Evolutionary conservation across 768 basidiomycete genomes (phyloP).

Genomic region (Russula compacta): DNA sequence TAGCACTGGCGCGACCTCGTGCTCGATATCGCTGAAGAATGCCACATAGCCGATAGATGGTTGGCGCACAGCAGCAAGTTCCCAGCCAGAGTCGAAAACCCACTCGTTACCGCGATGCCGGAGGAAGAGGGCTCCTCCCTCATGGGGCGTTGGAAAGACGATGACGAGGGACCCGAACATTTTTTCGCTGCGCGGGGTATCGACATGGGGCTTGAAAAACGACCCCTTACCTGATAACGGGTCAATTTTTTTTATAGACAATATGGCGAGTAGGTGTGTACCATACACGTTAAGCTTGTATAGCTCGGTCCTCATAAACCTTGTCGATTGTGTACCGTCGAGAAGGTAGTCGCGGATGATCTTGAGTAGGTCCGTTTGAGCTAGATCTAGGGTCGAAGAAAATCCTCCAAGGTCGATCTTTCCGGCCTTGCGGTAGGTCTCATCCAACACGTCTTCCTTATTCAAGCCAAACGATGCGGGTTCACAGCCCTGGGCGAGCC

Average conservation of each 20-base stretch:
- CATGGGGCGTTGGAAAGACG: slow-evolving; percentile 38
- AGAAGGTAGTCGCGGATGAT: background rate
- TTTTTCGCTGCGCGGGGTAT: slow-evolving; percentile 34
- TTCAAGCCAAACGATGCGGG: no score
- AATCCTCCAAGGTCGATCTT: no score
- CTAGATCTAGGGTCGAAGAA: no score
- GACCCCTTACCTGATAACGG: slow-evolving; percentile 14
- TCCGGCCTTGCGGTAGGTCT: no score
- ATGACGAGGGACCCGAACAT: slow-evolving; percentile 49
- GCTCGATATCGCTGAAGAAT: slow-evolving; percentile 39
- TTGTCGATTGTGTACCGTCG: background rate
- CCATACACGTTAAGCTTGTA: background rate
- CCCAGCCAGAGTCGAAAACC: slow-evolving; percentile 32
- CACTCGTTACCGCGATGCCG: slow-evolving; percentile 29
- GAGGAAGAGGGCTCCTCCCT: slow-evolving; percentile 37
- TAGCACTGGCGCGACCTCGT: slow-evolving; percentile 36
- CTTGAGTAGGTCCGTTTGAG: no score
- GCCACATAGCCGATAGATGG: slow-evolving; percentile 31
- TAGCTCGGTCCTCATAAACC: background rate
- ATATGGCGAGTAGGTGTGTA: background rate
- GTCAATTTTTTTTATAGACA: background rate
- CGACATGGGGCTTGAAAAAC: slow-evolving; percentile 44
- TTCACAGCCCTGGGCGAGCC: no score
- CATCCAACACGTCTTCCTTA: no score
- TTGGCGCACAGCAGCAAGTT: slow-evolving; percentile 8